Conservation (phyloP, 805 yeast genomes). For the Teunomyces lycoperdinae region DNA sequence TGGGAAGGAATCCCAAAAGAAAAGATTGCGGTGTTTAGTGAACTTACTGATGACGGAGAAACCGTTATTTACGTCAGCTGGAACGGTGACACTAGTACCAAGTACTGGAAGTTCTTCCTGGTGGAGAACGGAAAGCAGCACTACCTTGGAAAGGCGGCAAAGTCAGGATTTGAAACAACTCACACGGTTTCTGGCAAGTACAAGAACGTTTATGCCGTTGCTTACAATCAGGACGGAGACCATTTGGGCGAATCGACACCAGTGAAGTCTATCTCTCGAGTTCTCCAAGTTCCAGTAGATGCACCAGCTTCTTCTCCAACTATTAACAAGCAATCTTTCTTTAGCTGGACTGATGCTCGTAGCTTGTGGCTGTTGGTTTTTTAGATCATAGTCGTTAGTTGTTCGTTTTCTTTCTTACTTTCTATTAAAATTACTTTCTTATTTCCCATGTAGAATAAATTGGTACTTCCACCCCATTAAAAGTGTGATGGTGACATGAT, state of each 20-base stretch:
- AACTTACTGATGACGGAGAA: constrained; percentile 11
- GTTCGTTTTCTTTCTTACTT: background rate
- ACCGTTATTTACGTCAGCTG: constrained; percentile 29
- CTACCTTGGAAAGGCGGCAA: constrained; percentile 15
- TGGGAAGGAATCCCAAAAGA: constrained; percentile 36
- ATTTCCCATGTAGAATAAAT: background rate
- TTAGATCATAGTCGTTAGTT: too few species aligned
- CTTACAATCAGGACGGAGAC: constrained; percentile 12
- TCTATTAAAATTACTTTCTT: background rate
- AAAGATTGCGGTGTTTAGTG: constrained; percentile 24
- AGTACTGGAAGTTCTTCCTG: constrained; percentile 24
- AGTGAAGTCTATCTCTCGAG: background rate
- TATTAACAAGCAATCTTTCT: background rate
- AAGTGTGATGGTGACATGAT: background rate
- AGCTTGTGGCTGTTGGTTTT: background rate
- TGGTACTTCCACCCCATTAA: background rate
- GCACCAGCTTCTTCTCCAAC: background rate
- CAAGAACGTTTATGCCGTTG: constrained; percentile 12
- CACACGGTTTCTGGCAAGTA: constrained; percentile 3
- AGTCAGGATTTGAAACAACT: constrained; percentile 29
- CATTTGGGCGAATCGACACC: constrained; percentile 12
- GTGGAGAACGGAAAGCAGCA: constrained; percentile 12
- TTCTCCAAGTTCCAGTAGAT: background rate
- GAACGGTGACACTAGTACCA: constrained; percentile 39
- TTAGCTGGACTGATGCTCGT: background rate